Evolutionary conservation across 2,329 filamentous ascomycete genomes (phyloP).

Genomic region (Stagonosporopsis rhizophila): DNA sequence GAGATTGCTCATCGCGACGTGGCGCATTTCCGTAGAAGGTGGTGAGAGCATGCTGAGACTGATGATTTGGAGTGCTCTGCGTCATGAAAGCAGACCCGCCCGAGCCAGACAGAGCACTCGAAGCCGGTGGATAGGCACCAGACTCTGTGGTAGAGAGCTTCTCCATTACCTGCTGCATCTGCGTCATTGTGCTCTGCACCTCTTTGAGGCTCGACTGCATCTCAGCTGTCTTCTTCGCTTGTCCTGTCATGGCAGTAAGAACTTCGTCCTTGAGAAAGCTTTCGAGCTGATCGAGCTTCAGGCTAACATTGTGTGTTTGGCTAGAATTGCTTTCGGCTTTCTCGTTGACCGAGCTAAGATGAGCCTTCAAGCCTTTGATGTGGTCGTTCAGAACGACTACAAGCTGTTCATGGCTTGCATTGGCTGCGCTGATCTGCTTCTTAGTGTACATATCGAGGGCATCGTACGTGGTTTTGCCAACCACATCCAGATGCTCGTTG

Average conservation of each 20-base stretch:
- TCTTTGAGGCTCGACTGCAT: conserved; percentile 37
- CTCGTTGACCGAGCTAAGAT: conserved; percentile 33
- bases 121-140: conserved; percentile 3
- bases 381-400: conserved; percentile 28
- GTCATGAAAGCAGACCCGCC: conserved; percentile 5
- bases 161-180: conserved; percentile 34
- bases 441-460: conserved; percentile 25
- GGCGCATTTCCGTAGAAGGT: conserved; percentile 29
- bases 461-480: conserved; percentile 39
- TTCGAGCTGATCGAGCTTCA: conserved; percentile 37
- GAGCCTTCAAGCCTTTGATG: conserved; percentile 35
- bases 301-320: conserved; percentile 29
- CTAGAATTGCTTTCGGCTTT: conserved; percentile 28
- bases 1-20: conserved; percentile 18
- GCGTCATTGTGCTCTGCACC: conserved; percentile 34
- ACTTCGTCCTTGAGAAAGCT: conserved; percentile 38
- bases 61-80: conserved; percentile 23
- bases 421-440: conserved; percentile 17
- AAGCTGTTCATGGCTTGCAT: conserved; percentile 31
- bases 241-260: conserved; percentile 29
- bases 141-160: conserved; percentile 21
- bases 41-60: conserved; percentile 34
- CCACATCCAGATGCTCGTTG: conserved; percentile 46
- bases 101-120: conserved; percentile 6
- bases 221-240: conserved; percentile 32